Base-by-base conservation (phyloP, 2,329 filamentous ascomycete species). In the Alternaria novae-zelandiae region DNA sequence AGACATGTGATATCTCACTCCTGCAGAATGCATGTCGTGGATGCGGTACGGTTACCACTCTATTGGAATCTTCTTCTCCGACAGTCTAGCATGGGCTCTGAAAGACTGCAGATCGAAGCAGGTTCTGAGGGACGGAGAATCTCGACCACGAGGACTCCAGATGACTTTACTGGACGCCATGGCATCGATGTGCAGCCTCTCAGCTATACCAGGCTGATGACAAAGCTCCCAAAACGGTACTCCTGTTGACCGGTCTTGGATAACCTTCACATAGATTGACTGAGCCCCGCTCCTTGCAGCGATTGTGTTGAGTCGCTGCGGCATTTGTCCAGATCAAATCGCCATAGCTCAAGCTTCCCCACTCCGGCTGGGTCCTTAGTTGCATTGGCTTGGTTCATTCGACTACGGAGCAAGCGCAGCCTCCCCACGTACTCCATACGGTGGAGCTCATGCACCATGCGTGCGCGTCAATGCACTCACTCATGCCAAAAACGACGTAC, bases 401-500 rank as follows among this genome's bases (percentile, higher is more conserved):
- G 47, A n/a, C 21, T 54, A 57, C 41, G 43, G 43, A 60, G 49
- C 47, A 36, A 47, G 46, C 45, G 50, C 43, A 49, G 50, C 50
- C 26, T 49, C 26, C 59, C 54, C 54, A 58, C 41, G 23, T 36
- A 43, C 23, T 49, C 45, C 32, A 46, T 53, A 41, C 13, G 25
- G 58, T 49, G 47, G 55, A 47, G 21, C 41, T 41, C 17, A 20
- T 63, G 28, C 21, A 53, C 46, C 26, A 59, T 54, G 43, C 36
- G 28, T 50, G 43, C 46, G 56, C 60, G 32, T 59, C 50, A 63
- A 54, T 54, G 44, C 54, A 45, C 44, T 49, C 43, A 61, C 32
- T 44, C 36, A 32, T 55, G 54, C 28, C 46, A 23, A 28, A 41
- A 54, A 28, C 36, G 44, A 46, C 5, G 20, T 49, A 26, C 44